A percentile compares a stretch with the other conserved stretches of the same genome.
phyloP scores from a whole-genome alignment of 768 basidiomycete genomes.

The Mycena polygramma region DNA sequence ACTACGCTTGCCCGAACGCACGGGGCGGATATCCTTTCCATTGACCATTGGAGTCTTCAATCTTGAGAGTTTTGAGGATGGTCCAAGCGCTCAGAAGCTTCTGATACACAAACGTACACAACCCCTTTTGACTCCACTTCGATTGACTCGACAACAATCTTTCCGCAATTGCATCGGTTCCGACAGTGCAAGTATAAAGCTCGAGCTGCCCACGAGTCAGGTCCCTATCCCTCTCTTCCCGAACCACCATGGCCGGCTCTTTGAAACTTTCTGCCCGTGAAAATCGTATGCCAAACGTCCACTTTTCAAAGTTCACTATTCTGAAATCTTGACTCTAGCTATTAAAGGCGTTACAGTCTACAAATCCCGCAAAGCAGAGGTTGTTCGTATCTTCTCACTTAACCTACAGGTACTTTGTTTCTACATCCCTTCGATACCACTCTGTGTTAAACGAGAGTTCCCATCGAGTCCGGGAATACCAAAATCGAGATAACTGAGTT shows the following conservation, averaged over 20 bases:
- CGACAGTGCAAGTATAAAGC: background rate
- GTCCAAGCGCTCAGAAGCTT: too few species aligned
- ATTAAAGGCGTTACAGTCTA: constrained; percentile 71
- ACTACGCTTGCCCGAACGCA: constrained; percentile 26
- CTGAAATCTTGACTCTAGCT: constrained; percentile 30
- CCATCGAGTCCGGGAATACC: constrained; percentile 63
- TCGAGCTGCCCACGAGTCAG: background rate
- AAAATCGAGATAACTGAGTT: constrained; percentile 64
- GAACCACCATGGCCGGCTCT: constrained; percentile 22
- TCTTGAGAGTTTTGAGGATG: too few species aligned
- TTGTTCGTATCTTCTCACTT: constrained; percentile 64
- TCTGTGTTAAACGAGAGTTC: constrained; percentile 20
- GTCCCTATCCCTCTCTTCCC: background rate
- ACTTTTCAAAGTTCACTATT: background rate
- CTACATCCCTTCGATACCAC: background rate
- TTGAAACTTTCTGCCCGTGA: constrained; percentile 32
- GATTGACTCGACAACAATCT: too few species aligned
- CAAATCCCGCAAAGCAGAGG: constrained; percentile 68
- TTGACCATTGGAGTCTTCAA: too few species aligned
- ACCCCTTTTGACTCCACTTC: too few species aligned
- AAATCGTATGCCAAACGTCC: constrained; percentile 18
- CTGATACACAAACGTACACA: too few species aligned
- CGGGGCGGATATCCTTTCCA: constrained; percentile 6
- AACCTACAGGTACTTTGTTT: constrained; percentile 58
- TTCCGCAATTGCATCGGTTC: background rate